These are phyloP conservation scores for Fomitopsis schrenkii DNA, from an alignment of 1,284 basidiomycete species.

Conservation along the genomic window DNA sequence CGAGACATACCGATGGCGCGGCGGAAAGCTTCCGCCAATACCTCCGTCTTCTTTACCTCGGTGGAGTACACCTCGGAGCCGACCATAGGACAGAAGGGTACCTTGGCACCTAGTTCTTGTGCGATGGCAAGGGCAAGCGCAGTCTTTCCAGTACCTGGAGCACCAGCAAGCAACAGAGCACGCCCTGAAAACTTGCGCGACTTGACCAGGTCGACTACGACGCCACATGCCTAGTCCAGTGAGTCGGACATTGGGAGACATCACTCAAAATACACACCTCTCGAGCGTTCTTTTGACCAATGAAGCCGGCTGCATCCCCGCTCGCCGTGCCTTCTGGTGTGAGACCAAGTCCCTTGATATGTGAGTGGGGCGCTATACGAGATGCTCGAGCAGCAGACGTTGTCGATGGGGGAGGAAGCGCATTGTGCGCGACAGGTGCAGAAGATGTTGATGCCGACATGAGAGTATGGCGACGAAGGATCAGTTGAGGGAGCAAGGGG, in stretches of 20 bases:
- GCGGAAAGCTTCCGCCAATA: slow-evolving; percentile 93
- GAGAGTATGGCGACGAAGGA: not conserved
- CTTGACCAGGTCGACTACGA: slow-evolving; percentile 89
- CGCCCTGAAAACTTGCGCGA: slow-evolving; percentile 90
- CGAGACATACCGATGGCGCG: slow-evolving; percentile 84
- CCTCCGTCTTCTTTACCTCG: slow-evolving; percentile 99
- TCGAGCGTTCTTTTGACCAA: slow-evolving; percentile 87
- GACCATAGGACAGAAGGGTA: slow-evolving; percentile 98
- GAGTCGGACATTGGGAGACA: not conserved
- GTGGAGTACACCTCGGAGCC: slow-evolving; percentile 96
- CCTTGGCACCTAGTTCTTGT: slow-evolving; percentile 92
- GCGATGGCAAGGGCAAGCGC: slow-evolving; percentile 92
- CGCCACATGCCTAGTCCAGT: slow-evolving; percentile 74
- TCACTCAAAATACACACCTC: slow-evolving; percentile 56
- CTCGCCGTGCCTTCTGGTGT: slow-evolving; percentile 81
- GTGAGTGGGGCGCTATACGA: slow-evolving; percentile 89
- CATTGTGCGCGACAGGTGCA: slow-evolving; percentile 65
- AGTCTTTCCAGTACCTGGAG: slow-evolving; percentile 94
- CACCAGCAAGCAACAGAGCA: slow-evolving; percentile 83
- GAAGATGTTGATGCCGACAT: slow-evolving; percentile 32
- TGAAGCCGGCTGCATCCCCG: slow-evolving; percentile 78
- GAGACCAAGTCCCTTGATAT: slow-evolving; percentile 95
- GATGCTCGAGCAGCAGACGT: slow-evolving; percentile 66
- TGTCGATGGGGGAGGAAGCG: slow-evolving; percentile 61
- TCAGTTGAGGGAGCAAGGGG: not conserved